Conservation (phyloP, 2,329 filamentous ascomycete species). For the Lasiodiplodia citricola region DNA sequence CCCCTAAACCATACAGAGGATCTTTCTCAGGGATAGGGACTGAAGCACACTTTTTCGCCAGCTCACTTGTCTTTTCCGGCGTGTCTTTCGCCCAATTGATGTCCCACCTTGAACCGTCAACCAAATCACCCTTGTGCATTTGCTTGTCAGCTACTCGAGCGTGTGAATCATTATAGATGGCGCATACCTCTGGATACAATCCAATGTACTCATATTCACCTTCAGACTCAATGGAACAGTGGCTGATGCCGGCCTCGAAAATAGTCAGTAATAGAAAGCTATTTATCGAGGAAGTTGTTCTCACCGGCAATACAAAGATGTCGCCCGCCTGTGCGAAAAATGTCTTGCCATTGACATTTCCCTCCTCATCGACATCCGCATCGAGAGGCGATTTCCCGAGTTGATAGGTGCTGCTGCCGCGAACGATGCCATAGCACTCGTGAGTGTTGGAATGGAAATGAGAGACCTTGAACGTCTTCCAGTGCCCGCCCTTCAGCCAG, state of each 20-base stretch:
- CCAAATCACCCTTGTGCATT: neutral
- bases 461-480: constrained; percentile 1
- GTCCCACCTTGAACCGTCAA: neutral
- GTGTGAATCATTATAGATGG: too few relatives aligned
- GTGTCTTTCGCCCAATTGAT: neutral
- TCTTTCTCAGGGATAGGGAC: neutral
- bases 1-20: constrained; percentile 1
- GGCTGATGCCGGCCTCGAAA: neutral
- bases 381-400: neutral
- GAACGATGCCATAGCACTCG: constrained; percentile 10
- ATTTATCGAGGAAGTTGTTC: neutral
- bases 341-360: neutral
- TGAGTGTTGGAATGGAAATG: constrained; percentile 16
- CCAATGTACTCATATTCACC: constrained; percentile 8
- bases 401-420: neutral
- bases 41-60: neutral
- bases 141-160: neutral
- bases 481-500: constrained; percentile 18
- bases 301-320: neutral
- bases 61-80: neutral
- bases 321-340: neutral
- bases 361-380: neutral
- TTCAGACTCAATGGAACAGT: neutral
- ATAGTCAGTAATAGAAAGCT: neutral
- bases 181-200: constrained; percentile 1